Evolutionary conservation across 202 grass and related monocot genomes (phyloP).

Genomic region (Setaria italica): DNA sequence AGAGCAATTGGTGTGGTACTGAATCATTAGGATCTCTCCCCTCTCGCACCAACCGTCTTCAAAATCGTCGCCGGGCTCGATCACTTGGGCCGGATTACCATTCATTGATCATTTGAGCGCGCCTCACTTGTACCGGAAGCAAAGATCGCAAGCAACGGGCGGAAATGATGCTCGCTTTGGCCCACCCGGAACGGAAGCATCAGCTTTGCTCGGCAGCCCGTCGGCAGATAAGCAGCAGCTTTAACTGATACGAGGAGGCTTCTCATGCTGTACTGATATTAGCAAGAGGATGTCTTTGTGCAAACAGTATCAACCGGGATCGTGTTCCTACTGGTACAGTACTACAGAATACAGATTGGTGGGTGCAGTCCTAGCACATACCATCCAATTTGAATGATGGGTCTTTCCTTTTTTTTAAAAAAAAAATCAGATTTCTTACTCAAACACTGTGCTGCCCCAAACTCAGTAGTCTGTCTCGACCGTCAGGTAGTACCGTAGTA

Average conservation of each 20-base stretch:
- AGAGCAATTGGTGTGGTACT: not conserved
- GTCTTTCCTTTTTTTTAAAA: not conserved
- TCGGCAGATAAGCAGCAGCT: not conserved
- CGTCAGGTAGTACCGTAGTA: not conserved
- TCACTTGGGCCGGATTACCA: not conserved
- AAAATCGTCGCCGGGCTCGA: not conserved
- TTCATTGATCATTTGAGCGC: not conserved
- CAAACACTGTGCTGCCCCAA: not conserved
- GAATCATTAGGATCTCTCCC: not conserved
- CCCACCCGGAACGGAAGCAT: not conserved
- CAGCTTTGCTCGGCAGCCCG: not conserved
- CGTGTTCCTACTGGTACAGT: not conserved
- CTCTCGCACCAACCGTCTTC: not conserved
- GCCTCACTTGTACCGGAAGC: slow-evolving; percentile 9
- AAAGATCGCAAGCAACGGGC: slow-evolving; percentile 35
- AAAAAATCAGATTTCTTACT: not conserved
- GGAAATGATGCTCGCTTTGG: slow-evolving; percentile 30
- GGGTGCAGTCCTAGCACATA: not conserved
- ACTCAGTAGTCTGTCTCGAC: not conserved
- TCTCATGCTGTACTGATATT: not conserved
- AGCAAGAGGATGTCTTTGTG: not conserved
- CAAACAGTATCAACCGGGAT: not conserved
- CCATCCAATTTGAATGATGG: not conserved
- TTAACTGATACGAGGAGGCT: slow-evolving; percentile 12
- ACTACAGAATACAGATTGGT: not conserved